Evolutionary conservation across 2,329 filamentous ascomycete genomes (phyloP).

Genomic region (Arthrobotrys musiformis): DNA sequence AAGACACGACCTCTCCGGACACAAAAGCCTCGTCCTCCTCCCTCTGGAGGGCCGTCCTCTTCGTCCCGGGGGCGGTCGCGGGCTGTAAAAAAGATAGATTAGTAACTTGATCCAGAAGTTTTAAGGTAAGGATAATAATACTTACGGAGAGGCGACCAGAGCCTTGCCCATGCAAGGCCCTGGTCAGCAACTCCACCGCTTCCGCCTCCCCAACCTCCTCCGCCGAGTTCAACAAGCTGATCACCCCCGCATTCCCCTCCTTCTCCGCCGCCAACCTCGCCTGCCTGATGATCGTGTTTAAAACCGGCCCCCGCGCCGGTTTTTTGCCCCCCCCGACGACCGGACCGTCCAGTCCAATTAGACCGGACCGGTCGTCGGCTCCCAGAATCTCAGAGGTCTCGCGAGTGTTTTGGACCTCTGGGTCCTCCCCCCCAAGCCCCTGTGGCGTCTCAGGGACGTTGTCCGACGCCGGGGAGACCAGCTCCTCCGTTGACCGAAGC

Average conservation of each 20-base stretch:
- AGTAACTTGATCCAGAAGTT: neutral
- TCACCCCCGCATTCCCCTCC: slow-evolving; percentile 27
- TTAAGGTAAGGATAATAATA: neutral
- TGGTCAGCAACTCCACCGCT: slow-evolving; percentile 13
- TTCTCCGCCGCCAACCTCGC: slow-evolving; percentile 40
- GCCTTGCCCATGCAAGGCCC: slow-evolving; percentile 21
- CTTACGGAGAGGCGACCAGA: slow-evolving; percentile 43
- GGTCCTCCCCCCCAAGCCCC: slow-evolving; percentile 26
- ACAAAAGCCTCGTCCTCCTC: slow-evolving; percentile 39
- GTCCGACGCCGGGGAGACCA: slow-evolving; percentile 44
- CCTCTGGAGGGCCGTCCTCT: slow-evolving; percentile 36
- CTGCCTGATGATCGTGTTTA: slow-evolving; percentile 28
- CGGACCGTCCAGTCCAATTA: slow-evolving; percentile 7
- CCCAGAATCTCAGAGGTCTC: slow-evolving; percentile 10
- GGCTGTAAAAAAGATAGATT: slow-evolving; percentile 17
- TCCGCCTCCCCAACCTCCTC: slow-evolving; percentile 18
- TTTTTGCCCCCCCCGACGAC: slow-evolving; percentile 9
- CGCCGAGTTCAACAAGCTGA: slow-evolving; percentile 18
- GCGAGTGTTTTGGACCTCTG: slow-evolving; percentile 17
- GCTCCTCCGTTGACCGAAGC: slow-evolving; percentile 36
- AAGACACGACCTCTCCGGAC: neutral
- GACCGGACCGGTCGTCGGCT: slow-evolving; percentile 3
- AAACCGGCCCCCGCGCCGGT: slow-evolving; percentile 11
- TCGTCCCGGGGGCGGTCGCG: slow-evolving; percentile 30
- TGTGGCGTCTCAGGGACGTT: slow-evolving; percentile 47